These are phyloP conservation scores for Boechera retrofracta DNA, from an alignment of 345 rosid species.

Conservation along the genomic window DNA sequence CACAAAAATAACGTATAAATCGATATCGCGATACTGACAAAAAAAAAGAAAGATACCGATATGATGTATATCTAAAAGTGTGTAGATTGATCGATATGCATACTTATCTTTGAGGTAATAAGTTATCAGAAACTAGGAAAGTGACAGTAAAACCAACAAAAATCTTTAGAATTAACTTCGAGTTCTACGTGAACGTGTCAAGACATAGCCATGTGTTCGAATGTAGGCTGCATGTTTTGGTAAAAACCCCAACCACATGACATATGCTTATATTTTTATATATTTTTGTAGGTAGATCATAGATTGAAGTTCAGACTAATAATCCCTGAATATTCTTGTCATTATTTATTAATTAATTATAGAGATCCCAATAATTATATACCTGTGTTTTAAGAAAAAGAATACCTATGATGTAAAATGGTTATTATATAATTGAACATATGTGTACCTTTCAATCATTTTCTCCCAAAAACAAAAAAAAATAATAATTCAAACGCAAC, in stretches of 20 bases:
- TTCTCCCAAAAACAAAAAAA: neutral
- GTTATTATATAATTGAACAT: neutral
- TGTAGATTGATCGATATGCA: constrained; percentile 38
- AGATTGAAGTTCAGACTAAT: neutral
- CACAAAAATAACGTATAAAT: neutral
- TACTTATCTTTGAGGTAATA: constrained; percentile 42
- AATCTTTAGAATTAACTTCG: constrained; percentile 17
- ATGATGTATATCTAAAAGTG: constrained; percentile 44
- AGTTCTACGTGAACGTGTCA: constrained; percentile 45
- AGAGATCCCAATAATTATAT: neutral
- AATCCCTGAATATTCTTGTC: neutral
- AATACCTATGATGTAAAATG: neutral
- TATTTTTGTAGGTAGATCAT: neutral
- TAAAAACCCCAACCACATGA: constrained; percentile 41
- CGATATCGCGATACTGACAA: constrained; percentile 11
- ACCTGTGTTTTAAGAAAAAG: neutral
- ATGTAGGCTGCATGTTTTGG: constrained; percentile 38
- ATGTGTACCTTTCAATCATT: constrained; percentile 26
- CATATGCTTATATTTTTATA: too few species aligned
- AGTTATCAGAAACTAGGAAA: constrained; percentile 43
- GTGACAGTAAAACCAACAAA: constrained; percentile 22
- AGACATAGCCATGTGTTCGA: constrained; percentile 42
- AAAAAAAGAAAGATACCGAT: neutral
- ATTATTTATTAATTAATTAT: neutral
- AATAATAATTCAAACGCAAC: constrained; percentile 5